phyloP scores from a whole-genome alignment of 23 red algal species.

The Cyanidioschyzon merolae region DNA sequence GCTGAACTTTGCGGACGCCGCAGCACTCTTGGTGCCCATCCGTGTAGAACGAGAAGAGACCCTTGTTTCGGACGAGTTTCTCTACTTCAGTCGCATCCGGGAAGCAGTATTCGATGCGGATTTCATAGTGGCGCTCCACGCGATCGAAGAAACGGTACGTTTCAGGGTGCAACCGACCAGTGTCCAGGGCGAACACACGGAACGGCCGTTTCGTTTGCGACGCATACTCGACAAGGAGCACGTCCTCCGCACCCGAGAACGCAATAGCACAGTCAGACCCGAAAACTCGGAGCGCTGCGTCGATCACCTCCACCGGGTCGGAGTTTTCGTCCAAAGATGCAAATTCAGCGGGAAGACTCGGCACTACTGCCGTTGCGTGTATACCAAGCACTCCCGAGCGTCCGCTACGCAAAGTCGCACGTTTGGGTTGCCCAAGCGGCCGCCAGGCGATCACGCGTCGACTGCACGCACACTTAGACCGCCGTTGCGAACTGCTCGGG shows the following conservation, averaged over 20 bases:
- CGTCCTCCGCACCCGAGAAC: slow-evolving; percentile 97
- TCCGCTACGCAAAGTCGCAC: no score
- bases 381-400: background rate
- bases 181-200: slow-evolving; percentile 96
- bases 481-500: no score
- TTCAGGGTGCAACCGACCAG: slow-evolving; percentile 83
- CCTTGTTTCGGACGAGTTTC: slow-evolving; percentile 80
- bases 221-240: slow-evolving; percentile 91
- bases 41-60: slow-evolving; percentile 90
- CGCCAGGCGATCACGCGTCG: no score
- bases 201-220: slow-evolving; percentile 64
- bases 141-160: slow-evolving; percentile 83
- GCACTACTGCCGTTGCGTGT: background rate
- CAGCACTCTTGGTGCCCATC: slow-evolving; percentile 97
- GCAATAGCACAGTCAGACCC: slow-evolving; percentile 69
- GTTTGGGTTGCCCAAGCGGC: no score
- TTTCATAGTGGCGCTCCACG: slow-evolving; percentile 78
- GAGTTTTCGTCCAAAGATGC: background rate
- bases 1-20: slow-evolving; percentile 78
- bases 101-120: slow-evolving; percentile 94
- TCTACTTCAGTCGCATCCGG: slow-evolving; percentile 64
- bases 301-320: slow-evolving; percentile 54
- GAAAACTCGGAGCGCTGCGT: slow-evolving; percentile 66
- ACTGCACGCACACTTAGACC: no score
- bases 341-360: background rate